phyloP scores from a whole-genome alignment of 2,329 filamentous ascomycete species.

The Epichloe elymi region DNA sequence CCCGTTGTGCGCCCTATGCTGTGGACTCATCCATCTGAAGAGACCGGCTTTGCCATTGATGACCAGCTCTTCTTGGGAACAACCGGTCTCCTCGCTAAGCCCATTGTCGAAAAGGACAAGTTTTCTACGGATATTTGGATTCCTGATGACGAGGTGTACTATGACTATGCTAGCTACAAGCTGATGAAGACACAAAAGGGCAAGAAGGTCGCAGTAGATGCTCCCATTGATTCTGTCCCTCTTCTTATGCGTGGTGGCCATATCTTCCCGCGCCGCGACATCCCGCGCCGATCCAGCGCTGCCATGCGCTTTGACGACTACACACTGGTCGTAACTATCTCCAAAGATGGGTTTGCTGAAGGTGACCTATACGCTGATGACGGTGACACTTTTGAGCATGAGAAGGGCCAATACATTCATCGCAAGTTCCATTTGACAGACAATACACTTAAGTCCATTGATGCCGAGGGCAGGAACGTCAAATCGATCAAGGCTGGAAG shows the following conservation, averaged over 20 bases:
- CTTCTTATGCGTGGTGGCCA: constrained; percentile 88
- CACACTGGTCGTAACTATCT: constrained; percentile 67
- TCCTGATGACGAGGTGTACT: constrained; percentile 80
- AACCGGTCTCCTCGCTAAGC: constrained; percentile 85
- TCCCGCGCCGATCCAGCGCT: constrained; percentile 69
- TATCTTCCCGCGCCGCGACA: constrained; percentile 80
- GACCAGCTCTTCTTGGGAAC: constrained; percentile 86
- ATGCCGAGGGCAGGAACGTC: constrained; percentile 42
- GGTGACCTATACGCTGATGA: constrained; percentile 88
- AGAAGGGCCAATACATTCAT: constrained; percentile 78
- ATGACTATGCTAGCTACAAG: constrained; percentile 87
- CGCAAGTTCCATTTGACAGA: constrained; percentile 58
- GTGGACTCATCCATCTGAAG: constrained; percentile 78
- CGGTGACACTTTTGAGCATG: constrained; percentile 80
- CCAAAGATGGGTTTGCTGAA: constrained; percentile 46
- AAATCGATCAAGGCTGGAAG: constrained; percentile 46
- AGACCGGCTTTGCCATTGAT: constrained; percentile 76
- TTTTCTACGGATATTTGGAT: constrained; percentile 70
- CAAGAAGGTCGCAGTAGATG: constrained; percentile 54
- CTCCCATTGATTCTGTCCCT: constrained; percentile 76
- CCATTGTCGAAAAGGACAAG: constrained; percentile 66
- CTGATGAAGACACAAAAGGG: constrained; percentile 59
- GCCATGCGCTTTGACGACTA: constrained; percentile 94
- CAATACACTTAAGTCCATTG: constrained; percentile 52
- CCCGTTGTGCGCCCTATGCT: constrained; percentile 88